Evolutionary conservation across 495 filamentous ascomycete species (phyloP).

Genomic region (Saxophila tyrrhenica): DNA sequence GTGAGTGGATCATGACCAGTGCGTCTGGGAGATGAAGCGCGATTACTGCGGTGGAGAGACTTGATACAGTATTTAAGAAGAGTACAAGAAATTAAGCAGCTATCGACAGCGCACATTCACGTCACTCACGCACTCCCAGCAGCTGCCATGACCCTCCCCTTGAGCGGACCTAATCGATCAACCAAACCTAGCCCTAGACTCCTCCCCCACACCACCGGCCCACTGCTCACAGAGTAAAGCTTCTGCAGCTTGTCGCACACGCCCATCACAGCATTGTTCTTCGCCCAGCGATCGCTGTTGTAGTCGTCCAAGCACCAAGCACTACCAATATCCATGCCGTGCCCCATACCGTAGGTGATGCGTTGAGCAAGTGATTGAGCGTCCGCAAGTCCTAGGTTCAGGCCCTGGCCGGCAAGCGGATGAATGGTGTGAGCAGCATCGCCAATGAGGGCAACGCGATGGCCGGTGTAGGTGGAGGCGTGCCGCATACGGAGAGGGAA

Average conservation of each 20-base stretch:
- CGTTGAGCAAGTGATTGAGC: conserved; percentile 61
- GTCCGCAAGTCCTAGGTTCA: conserved; percentile 88
- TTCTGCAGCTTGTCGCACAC: conserved; percentile 91
- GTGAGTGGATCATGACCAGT: too few species aligned
- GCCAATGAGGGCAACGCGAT: conserved; percentile 73
- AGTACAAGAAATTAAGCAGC: too few species aligned
- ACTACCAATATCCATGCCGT: conserved; percentile 67
- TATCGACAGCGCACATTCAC: too few species aligned
- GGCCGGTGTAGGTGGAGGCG: conserved; percentile 79
- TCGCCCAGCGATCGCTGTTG: conserved; percentile 60
- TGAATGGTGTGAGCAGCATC: conserved; percentile 94
- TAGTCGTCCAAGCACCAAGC: conserved; percentile 68
- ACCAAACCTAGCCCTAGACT: conserved; percentile 67
- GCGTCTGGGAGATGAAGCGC: too few species aligned
- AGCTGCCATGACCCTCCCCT: conserved; percentile 78
- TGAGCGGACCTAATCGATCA: conserved; percentile 64
- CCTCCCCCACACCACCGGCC: conserved; percentile 65
- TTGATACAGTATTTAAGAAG: too few species aligned
- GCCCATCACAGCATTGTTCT: conserved; percentile 76
- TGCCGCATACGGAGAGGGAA: conserved; percentile 89
- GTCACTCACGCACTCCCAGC: conserved; percentile 55
- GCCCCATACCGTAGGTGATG: conserved; percentile 62
- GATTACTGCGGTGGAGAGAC: too few species aligned
- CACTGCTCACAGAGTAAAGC: conserved; percentile 65
- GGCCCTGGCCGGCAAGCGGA: conserved; percentile 84